phyloP scores from a whole-genome alignment of 2,329 filamentous ascomycete species.

The Claviceps pazoutovae region DNA sequence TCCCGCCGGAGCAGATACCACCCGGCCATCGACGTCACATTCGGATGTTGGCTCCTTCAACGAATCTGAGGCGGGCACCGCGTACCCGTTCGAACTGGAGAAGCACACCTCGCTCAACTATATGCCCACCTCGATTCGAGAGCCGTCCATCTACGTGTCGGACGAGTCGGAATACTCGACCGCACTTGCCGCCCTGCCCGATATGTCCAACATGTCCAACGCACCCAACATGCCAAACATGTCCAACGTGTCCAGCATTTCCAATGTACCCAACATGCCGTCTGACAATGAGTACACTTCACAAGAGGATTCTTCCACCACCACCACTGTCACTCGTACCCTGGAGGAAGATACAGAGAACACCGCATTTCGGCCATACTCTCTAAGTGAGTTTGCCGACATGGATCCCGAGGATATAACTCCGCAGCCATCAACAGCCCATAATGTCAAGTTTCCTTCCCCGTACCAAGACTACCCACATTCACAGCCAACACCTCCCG shows the following conservation, averaged over 20 bases:
- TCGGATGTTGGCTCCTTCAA: conserved; percentile 42
- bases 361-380: conserved; percentile 19
- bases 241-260: conserved; percentile 12
- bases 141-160: conserved; percentile 47
- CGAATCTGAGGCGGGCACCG: conserved; percentile 40
- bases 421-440: conserved; percentile 17
- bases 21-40: conserved; percentile 44
- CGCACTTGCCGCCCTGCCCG: conserved; percentile 18
- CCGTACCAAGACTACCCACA: conserved; percentile 7
- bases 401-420: conserved; percentile 24
- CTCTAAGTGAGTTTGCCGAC: conserved; percentile 26
- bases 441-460: conserved; percentile 2
- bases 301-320: conserved; percentile 4
- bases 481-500: conserved; percentile 7
- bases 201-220: conserved; percentile 2
- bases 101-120: conserved; percentile 45
- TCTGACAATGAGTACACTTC: conserved; percentile 8
- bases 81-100: conserved; percentile 49
- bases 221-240: neutral
- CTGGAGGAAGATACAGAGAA: conserved; percentile 3
- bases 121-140: conserved; percentile 26
- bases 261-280: neutral
- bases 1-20: conserved; percentile 30
- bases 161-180: conserved; percentile 40
- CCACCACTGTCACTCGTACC: neutral